Conservation (phyloP, 495 filamentous ascomycete genomes). For the Penicillium tannophilum region DNA sequence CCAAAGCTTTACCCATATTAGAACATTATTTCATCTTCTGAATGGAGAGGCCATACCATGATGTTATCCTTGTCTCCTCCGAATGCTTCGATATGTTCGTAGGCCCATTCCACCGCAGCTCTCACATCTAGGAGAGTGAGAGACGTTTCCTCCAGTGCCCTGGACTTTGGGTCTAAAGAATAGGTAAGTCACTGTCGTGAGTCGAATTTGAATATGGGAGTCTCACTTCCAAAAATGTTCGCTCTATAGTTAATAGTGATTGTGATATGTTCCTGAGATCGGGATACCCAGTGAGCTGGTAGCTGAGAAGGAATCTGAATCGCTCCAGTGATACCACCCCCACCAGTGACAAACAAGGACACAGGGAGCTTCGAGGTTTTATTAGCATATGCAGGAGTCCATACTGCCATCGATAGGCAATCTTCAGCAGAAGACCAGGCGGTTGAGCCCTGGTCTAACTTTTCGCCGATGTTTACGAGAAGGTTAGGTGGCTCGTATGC, state of each 20-base stretch:
- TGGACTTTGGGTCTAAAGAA: conserved; percentile 17
- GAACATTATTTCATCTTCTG: conserved; percentile 16
- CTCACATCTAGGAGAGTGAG: conserved; percentile 62
- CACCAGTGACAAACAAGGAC: conserved; percentile 20
- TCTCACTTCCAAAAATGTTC: conserved; percentile 28
- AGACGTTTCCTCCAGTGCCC: conserved; percentile 35
- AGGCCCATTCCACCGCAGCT: conserved; percentile 57
- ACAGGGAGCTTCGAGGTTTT: conserved; percentile 18
- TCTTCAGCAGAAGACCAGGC: conserved; percentile 25
- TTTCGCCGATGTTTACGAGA: conserved; percentile 16
- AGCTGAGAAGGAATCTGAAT: conserved; percentile 48
- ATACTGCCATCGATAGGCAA: conserved; percentile 23
- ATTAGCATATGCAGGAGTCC: conserved; percentile 20
- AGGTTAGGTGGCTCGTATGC: conserved; percentile 16
- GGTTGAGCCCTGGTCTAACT: conserved; percentile 11
- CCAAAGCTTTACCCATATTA: conserved; percentile 36
- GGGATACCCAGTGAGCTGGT: conserved; percentile 46
- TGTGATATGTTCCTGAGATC: conserved; percentile 53
- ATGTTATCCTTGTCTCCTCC: conserved; percentile 57
- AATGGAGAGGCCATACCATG: conserved; percentile 19
- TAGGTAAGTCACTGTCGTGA: neutral
- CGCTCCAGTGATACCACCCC: conserved; percentile 31
- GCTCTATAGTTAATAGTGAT: conserved; percentile 49
- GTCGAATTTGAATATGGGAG: neutral
- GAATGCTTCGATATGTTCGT: conserved; percentile 55